Evolutionary conservation across 768 basidiomycete species (phyloP), one percentile per base, ranked within the genome.

Genomic region (Ramaria sp.): DNA sequence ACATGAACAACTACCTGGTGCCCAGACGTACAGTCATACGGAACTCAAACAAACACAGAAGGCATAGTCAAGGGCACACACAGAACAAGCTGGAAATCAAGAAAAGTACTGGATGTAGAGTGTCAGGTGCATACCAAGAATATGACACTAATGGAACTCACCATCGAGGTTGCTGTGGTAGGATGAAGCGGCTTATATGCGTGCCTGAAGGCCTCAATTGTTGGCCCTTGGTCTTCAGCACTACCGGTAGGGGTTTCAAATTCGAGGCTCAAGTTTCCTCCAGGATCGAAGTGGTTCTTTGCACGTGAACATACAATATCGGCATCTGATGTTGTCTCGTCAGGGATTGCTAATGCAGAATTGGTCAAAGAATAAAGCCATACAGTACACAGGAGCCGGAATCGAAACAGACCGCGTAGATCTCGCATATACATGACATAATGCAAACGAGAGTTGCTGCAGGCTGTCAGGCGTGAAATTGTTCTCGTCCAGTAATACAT

Each of bases 331-430:
- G 24, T 16, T 20, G 34, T 24, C 12, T 34, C 2, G 48, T 34
- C n/a, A 47, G 24, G 15, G 18, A 16, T 38, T 5, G 12, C 18
- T 15, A 15, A 13, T 8, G 55, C 34, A 51, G n/a, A 18, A 41
- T 8, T 42, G 43, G 2, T 22, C 9, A 25, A 16, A 18, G 50
- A 16, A 34, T 37, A 22, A 1, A 24, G 65, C 82, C n/a, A 61
- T 61, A 88, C 86, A 88, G 60, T 88, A 88, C 0, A 88, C 85
- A 0, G 87, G 87, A 0, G 86, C 87, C 0, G 87, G 87, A 48
- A 88, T 88, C 0, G 87, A 88, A 1, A 88, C 87, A 0, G 85
- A 85, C 22, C 87, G 80, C 3, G 86, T 88, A 9, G 85, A 79
- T 2, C 87, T 77, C 1, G 87, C 85, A 59, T 88, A 91, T 0